Base-by-base conservation (phyloP, 495 filamentous ascomycete genomes). In the Gamarada debralockiae region DNA sequence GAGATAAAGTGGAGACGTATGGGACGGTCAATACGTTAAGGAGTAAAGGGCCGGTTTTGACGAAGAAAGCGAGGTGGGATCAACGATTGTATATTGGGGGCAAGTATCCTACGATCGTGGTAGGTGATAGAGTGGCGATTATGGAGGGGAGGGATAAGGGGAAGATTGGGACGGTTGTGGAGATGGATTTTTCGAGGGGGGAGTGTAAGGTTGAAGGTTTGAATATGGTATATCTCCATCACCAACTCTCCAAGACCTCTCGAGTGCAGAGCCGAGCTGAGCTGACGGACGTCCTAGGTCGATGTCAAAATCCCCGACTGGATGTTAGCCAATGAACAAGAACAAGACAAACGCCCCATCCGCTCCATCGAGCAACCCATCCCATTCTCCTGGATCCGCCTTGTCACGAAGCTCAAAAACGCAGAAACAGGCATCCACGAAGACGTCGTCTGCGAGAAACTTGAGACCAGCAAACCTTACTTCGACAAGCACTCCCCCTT, bases 51-150 rank as follows among this genome's bases (percentile, higher is more conserved):
- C 50, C 20, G 10, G 4, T 48, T 15, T 31, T 54, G 15, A 10
- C 63, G 20, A 64, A 70, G 15, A 56, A 63, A 31, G 58, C 78
- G 34, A 70, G 70, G 21, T 53, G 70, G 51, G 65, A 76, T 46
- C 21, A 13, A 14, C 27, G 54, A 40, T 47, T 59, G 31, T 1
- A 14, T 12, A 15, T 49, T 38, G 82, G 80, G 48, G 70, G 75
- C 36, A 73, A 77, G 60, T 74, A 75, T 57, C 73, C 84, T 55
- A 85, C 85, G 50, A 75, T 97, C 57, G 78, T 73, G 14, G 62
- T 68, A 7, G 83, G 80, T 8, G 92, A 97, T 61, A 76, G 92
- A 48, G 88, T 95, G 25, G 88, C 90, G 31, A 65, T 95, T 27
- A 70, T 86, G 40, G 82, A 84, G 44, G 90, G 92, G 18, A 73